Conservation (phyloP, 176 grass and related monocot genomes). For the Raddia guianensis region DNA sequence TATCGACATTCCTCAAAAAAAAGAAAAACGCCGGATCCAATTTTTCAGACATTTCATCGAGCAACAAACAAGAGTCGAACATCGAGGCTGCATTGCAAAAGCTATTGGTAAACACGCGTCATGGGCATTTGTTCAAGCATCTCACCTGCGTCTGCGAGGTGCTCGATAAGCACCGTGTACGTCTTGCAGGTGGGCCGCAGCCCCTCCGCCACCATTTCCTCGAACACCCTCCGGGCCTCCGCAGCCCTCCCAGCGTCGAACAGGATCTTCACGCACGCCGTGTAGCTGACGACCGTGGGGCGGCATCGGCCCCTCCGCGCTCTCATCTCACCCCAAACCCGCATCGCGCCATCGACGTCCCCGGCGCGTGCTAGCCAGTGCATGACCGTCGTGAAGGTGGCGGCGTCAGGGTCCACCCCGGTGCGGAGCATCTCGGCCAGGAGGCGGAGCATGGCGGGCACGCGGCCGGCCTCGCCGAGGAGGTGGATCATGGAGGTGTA, state of each 20-base stretch:
- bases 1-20: neutral
- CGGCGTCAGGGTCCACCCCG: conserved; percentile 55
- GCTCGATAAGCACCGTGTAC: conserved; percentile 75
- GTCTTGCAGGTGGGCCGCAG: conserved; percentile 68
- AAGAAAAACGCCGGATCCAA: neutral
- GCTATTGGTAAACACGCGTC: neutral
- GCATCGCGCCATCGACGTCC: conserved; percentile 60
- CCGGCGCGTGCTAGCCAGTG: conserved; percentile 62
- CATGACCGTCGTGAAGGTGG: conserved; percentile 70
- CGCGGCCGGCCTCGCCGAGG: conserved; percentile 65
- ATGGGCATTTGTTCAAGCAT: conserved; percentile 38
- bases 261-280: conserved; percentile 66
- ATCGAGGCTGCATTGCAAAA: neutral
- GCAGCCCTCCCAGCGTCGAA: conserved; percentile 57
- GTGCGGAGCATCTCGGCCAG: conserved; percentile 58
- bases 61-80: neutral
- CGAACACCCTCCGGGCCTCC: conserved; percentile 50
- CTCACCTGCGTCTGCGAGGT: conserved; percentile 68
- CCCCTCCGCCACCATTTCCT: conserved; percentile 66
- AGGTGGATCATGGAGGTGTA: conserved; percentile 83
- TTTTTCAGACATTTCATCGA: neutral
- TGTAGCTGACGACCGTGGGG: conserved; percentile 74
- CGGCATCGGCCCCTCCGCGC: conserved; percentile 28
- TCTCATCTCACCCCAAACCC: conserved; percentile 72
- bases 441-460: conserved; percentile 63